phyloP scores from a whole-genome alignment of 768 basidiomycete genomes.

The Tulasnella calospora region DNA sequence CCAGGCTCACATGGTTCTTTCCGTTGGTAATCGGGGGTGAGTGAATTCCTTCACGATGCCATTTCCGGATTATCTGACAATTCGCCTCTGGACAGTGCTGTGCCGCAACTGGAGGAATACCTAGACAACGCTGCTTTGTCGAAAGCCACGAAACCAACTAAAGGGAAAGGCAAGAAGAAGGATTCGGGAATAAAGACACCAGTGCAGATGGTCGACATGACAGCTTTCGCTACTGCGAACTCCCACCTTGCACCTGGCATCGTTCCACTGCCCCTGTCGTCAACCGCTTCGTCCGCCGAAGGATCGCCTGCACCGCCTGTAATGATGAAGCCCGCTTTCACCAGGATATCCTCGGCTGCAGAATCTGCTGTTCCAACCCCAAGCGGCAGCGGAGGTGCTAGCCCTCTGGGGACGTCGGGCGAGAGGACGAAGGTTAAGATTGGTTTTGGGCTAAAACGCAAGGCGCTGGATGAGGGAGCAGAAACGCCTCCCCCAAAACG shows the following conservation, averaged over 20 bases:
- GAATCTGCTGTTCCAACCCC: slow-evolving; percentile 58
- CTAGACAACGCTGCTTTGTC: slow-evolving; percentile 73
- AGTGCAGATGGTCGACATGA: slow-evolving; percentile 45
- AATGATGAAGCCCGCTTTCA: slow-evolving; percentile 26
- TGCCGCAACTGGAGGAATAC: slow-evolving; percentile 79
- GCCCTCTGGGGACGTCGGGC: slow-evolving; percentile 42
- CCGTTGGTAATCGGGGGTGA: slow-evolving; percentile 87
- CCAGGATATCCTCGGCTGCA: slow-evolving; percentile 11
- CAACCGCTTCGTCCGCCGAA: slow-evolving; percentile 41
- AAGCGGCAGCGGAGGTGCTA: slow-evolving; percentile 37
- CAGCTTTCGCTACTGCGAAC: slow-evolving; percentile 63
- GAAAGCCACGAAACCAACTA: slow-evolving; percentile 73
- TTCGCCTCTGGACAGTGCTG: slow-evolving; percentile 51
- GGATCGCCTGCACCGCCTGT: slow-evolving; percentile 36
- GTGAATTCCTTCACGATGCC: slow-evolving; percentile 31
- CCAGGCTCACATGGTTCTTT: slow-evolving; percentile 92
- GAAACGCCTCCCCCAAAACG: slow-evolving; percentile 64
- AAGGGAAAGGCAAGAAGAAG: slow-evolving; percentile 61
- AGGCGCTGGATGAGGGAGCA: slow-evolving; percentile 64
- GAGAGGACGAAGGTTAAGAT: slow-evolving; percentile 74
- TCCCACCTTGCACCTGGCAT: slow-evolving; percentile 46
- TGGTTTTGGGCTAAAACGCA: slow-evolving; percentile 68
- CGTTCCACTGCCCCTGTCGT: slow-evolving; percentile 40
- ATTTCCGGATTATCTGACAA: slow-evolving; percentile 1
- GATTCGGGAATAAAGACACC: slow-evolving; percentile 52